Percentiles rank a stretch among this genome's conserved stretches.
phyloP scores from a whole-genome alignment of 306 rosid genomes.

The Styphnolobium japonicum region DNA sequence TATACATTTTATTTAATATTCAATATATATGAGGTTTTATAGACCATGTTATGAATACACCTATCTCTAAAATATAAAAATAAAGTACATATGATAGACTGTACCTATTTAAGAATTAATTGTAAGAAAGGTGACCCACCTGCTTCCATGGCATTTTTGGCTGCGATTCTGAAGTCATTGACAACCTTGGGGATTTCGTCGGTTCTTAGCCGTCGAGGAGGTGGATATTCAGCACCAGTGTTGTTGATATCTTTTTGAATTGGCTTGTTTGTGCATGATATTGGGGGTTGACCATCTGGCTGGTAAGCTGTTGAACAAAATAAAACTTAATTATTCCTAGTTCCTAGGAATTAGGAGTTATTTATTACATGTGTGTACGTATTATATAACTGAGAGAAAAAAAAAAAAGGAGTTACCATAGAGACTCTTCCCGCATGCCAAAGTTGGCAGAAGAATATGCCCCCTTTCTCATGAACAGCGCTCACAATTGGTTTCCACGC shows the following conservation, averaged over 20 bases:
- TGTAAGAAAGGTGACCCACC: too few relatives aligned
- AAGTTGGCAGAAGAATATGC: constrained; percentile 56
- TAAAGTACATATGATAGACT: too few relatives aligned
- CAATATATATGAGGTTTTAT: too few relatives aligned
- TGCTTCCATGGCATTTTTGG: constrained; percentile 38
- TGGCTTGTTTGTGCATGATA: constrained; percentile 33
- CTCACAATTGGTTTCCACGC: constrained; percentile 58
- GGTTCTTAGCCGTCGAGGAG: constrained; percentile 25
- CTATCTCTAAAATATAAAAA: too few relatives aligned
- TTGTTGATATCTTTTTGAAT: constrained; percentile 11
- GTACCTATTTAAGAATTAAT: too few relatives aligned
- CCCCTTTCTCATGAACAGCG: constrained; percentile 54
- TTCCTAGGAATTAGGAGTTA: too few relatives aligned
- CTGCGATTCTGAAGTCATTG: constrained; percentile 33
- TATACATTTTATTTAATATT: too few relatives aligned
- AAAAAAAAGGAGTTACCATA: too few relatives aligned
- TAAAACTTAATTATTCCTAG: too few relatives aligned
- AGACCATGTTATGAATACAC: too few relatives aligned
- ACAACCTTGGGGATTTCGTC: constrained; percentile 32
- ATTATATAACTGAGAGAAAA: too few relatives aligned
- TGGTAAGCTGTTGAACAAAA: constrained; percentile 8
- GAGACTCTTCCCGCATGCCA: constrained; percentile 63
- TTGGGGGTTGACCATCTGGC: constrained; percentile 32
- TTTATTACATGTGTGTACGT: too few relatives aligned
- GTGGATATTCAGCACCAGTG: constrained; percentile 7